A percentile compares a stretch with the other conserved stretches of the same genome.
Conservation (phyloP, 2,329 filamentous ascomycete species). For the Aspergillus latus region DNA sequence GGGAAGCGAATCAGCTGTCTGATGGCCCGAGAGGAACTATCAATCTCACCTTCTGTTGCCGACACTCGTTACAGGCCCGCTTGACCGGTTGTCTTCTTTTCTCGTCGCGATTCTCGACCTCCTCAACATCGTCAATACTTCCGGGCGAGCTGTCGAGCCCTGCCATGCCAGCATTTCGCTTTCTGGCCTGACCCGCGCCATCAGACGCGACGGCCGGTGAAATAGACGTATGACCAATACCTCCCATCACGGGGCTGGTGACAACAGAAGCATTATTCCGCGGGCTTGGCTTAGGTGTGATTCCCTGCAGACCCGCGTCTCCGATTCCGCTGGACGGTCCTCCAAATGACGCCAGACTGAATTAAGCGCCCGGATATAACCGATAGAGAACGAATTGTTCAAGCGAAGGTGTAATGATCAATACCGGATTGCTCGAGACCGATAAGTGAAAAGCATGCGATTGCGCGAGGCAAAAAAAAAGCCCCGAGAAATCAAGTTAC, state of each 20-base stretch:
- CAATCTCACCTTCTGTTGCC: constrained; percentile 63
- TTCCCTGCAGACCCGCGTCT: constrained; percentile 34
- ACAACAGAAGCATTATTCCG: constrained; percentile 39
- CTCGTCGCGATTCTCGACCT: constrained; percentile 44
- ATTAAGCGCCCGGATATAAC: constrained; percentile 21
- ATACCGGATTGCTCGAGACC: background rate
- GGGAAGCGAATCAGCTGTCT: constrained; percentile 10
- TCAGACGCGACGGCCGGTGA: constrained; percentile 30
- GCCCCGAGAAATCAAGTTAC: constrained; percentile 1
- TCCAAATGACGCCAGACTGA: constrained; percentile 39
- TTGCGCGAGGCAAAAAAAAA: constrained; percentile 9
- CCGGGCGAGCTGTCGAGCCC: constrained; percentile 50
- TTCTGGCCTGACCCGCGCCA: constrained; percentile 35
- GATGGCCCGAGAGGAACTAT: background rate
- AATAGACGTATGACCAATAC: constrained; percentile 32
- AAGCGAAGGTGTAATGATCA: constrained; percentile 5
- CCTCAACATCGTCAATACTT: constrained; percentile 48
- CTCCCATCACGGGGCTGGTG: constrained; percentile 39
- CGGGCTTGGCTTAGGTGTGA: constrained; percentile 25
- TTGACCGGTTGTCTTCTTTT: constrained; percentile 52
- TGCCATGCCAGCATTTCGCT: constrained; percentile 45
- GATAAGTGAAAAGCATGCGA: background rate
- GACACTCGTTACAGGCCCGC: constrained; percentile 67
- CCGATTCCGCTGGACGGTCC: constrained; percentile 35
- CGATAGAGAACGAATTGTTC: constrained; percentile 15